Evolutionary conservation across 2,329 filamentous ascomycete genomes (phyloP).

Genomic region (Lecanicillium sp.): DNA sequence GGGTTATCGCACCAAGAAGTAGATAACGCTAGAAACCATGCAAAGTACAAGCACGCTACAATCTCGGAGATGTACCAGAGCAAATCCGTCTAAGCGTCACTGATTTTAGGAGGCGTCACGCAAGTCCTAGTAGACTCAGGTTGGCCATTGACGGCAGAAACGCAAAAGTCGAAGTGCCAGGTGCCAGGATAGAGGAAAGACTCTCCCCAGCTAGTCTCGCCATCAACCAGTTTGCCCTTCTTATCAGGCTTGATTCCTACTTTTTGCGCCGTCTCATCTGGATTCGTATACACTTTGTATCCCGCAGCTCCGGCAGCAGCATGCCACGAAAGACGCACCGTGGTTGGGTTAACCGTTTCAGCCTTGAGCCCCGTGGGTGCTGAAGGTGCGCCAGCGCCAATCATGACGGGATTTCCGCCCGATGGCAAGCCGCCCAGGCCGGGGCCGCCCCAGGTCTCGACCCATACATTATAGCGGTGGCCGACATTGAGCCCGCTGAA

Average conservation of each 20-base stretch:
- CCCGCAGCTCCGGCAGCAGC: neutral
- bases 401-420: neutral
- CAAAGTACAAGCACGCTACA: no score
- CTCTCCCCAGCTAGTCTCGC: neutral
- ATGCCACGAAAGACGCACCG: neutral
- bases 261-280: neutral
- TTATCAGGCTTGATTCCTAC: neutral
- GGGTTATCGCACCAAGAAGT: no score
- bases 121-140: neutral
- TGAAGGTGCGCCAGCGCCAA: neutral
- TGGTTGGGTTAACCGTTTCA: neutral
- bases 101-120: neutral
- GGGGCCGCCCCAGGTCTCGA: neutral
- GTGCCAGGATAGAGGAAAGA: neutral
- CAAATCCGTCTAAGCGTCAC: no score
- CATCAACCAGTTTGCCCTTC: neutral
- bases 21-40: no score
- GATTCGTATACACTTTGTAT: constrained; percentile 2
- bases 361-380: neutral
- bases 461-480: constrained; percentile 2
- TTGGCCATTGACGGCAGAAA: neutral
- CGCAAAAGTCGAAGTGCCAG: constrained; percentile 1
- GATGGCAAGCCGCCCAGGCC: neutral
- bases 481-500: neutral
- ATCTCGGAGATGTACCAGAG: no score